These are phyloP conservation scores for Jamesozyma lodderae DNA, from an alignment of 805 yeast genomes.

Conservation along the genomic window DNA sequence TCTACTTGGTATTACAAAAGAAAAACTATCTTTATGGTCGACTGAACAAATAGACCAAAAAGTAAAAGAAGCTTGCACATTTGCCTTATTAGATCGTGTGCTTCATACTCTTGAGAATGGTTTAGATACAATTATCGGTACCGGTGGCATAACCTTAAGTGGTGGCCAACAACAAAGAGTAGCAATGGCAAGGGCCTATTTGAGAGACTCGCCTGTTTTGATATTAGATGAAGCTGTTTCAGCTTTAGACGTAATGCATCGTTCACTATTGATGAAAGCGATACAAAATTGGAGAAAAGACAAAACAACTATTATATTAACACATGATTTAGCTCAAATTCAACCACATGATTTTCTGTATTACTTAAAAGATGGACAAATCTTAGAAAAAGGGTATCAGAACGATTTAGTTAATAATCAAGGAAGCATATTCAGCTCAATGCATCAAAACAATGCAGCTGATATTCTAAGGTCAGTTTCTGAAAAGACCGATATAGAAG, in stretches of 20 bases:
- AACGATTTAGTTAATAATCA: slow-evolving; percentile 22
- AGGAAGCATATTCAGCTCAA: no score
- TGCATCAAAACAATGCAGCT: no score
- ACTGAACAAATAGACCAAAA: slow-evolving; percentile 6
- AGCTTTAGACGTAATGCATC: slow-evolving; percentile 57
- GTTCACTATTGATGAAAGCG: slow-evolving; percentile 38
- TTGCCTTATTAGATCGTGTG: slow-evolving; percentile 45
- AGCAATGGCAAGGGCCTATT: slow-evolving; percentile 72
- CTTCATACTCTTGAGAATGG: slow-evolving; percentile 46
- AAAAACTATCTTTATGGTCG: neutral
- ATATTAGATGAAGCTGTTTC: slow-evolving; percentile 81
- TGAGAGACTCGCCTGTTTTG: slow-evolving; percentile 65
- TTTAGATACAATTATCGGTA: slow-evolving; percentile 42
- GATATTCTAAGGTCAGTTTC: no score
- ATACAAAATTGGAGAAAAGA: slow-evolving; percentile 53
- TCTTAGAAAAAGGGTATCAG: slow-evolving; percentile 39
- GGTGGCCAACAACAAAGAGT: slow-evolving; percentile 90
- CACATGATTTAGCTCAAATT: slow-evolving; percentile 67
- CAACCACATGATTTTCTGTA: slow-evolving; percentile 47
- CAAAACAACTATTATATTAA: slow-evolving; percentile 69
- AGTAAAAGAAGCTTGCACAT: slow-evolving; percentile 38
- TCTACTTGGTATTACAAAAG: slow-evolving; percentile 34
- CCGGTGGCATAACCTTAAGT: slow-evolving; percentile 45
- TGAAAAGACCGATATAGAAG: no score
- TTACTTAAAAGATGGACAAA: slow-evolving; percentile 49